Conservation (phyloP, 495 filamentous ascomycete genomes). For the Xylaria castorea region DNA sequence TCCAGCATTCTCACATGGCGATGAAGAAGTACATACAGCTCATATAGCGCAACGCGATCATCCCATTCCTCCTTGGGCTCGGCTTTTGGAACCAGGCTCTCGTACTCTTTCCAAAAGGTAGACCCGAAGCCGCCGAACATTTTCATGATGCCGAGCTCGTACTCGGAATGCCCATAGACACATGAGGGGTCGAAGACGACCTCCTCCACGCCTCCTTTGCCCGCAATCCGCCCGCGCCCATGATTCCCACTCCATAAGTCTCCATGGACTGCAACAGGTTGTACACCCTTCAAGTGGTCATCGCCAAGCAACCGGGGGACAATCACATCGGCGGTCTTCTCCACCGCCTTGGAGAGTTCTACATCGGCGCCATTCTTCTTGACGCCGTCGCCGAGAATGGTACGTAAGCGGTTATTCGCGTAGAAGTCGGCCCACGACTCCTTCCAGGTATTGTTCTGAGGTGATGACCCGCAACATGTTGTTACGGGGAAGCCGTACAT, state of each 20-base stretch:
- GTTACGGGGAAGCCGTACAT: slow-evolving; percentile 83
- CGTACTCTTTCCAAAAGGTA: slow-evolving; percentile 77
- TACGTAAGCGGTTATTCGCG: slow-evolving; percentile 71
- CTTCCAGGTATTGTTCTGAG: slow-evolving; percentile 74
- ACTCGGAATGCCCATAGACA: slow-evolving; percentile 87
- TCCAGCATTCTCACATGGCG: not conserved
- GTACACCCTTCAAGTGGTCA: slow-evolving; percentile 64
- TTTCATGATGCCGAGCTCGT: slow-evolving; percentile 89
- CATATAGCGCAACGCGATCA: slow-evolving; percentile 80
- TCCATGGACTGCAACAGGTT: slow-evolving; percentile 84
- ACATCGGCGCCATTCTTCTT: slow-evolving; percentile 67
- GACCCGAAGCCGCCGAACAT: slow-evolving; percentile 93
- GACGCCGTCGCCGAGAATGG: slow-evolving; percentile 65
- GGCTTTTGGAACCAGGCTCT: slow-evolving; percentile 72
- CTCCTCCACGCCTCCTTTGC: slow-evolving; percentile 66
- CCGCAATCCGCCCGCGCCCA: slow-evolving; percentile 68
- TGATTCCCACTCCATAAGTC: slow-evolving; percentile 93
- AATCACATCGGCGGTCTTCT: slow-evolving; percentile 64
- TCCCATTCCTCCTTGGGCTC: slow-evolving; percentile 86
- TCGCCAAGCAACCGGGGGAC: slow-evolving; percentile 77
- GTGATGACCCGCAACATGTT: slow-evolving; percentile 84
- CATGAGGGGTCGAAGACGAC: slow-evolving; percentile 84
- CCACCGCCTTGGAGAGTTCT: slow-evolving; percentile 66
- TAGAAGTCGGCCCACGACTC: slow-evolving; percentile 84
- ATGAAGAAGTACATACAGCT: slow-evolving; percentile 63